Base-by-base conservation (phyloP, 1,284 basidiomycete species). In the Rhodotorula sp. region DNA sequence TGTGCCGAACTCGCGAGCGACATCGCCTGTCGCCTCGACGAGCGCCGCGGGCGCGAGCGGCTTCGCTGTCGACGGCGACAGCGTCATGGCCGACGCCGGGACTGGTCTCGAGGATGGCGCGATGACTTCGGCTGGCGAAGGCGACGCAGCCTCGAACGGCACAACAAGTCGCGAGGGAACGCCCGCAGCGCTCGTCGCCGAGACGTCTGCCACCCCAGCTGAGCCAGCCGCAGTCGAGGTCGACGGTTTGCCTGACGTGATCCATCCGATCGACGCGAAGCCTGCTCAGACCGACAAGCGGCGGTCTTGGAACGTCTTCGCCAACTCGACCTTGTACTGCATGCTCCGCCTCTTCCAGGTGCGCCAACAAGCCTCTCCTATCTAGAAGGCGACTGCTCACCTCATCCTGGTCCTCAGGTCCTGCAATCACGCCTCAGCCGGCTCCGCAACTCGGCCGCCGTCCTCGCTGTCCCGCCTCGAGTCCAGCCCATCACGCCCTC, bases 241-340 rank as follows among this genome's bases (percentile, higher is more conserved):
- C 34, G 31, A 31, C 37, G 46, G n/a, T 16, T 4, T 31, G 30
- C 34, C 79, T 5, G 79, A 78, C 30, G 78, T 78, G 13, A 77
- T 81, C 5, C 76, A 72, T 22, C 67, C 79, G 18, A 78, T 81
- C 68, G 80, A 81, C 15, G 80, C 80, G 31, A 79, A 80, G 62
- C 80, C 80, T 69, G 78, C 80, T 58, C 57, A 62, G 26, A 68
- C 75, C 15, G 69, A 66, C 24, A 61, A 37, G 67, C 69, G 72
- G 47, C 56, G 57, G 30, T 52, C 62, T 13, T 76, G 80, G 69
- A 85, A 84, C 47, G 92, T 98, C 82, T 98, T 96, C 81, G 87
- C 87, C 75, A 95, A 97, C 82, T 93, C 91, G 68, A 89, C 92
- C 53, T 92, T 94, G 80, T 99, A 97, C 82, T 89, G 91, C 26